Evolutionary conservation across 2,329 filamentous ascomycete species (phyloP).

Genomic region (Akanthomyces lecanii): DNA sequence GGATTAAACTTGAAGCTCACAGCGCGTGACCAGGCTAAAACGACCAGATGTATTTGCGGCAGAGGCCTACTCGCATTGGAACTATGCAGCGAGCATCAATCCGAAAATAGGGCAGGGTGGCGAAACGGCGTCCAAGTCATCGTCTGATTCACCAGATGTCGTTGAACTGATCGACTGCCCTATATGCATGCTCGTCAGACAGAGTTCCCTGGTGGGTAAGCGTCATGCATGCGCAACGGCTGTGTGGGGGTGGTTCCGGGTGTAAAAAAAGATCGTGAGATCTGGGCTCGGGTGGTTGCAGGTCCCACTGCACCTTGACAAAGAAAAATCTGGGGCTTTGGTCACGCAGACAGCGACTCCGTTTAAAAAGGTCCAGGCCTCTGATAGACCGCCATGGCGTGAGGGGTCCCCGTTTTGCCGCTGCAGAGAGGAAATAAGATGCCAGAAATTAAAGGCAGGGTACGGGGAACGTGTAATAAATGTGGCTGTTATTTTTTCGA

Average conservation of each 20-base stretch:
- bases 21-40: neutral
- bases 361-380: slow-evolving; percentile 14
- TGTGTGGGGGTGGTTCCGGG: slow-evolving; percentile 10
- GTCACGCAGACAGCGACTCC: slow-evolving; percentile 9
- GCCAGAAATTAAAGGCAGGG: neutral
- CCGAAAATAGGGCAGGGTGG: neutral
- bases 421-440: neutral
- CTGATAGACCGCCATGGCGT: slow-evolving; percentile 3
- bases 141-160: too few relatives aligned
- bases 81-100: too few relatives aligned
- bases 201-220: slow-evolving; percentile 3
- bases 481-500: neutral
- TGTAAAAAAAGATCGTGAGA: slow-evolving; percentile 15
- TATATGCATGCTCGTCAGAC: neutral
- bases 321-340: slow-evolving; percentile 7
- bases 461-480: neutral
- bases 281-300: slow-evolving; percentile 8
- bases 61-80: too few relatives aligned
- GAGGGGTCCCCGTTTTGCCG: slow-evolving; percentile 1
- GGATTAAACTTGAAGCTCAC: too few relatives aligned
- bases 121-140: neutral
- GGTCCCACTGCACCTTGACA: slow-evolving; percentile 5
- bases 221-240: slow-evolving; percentile 3
- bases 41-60: too few relatives aligned
- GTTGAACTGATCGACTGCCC: neutral